phyloP scores from a whole-genome alignment of 805 yeast species.

The Komagataella populi region DNA sequence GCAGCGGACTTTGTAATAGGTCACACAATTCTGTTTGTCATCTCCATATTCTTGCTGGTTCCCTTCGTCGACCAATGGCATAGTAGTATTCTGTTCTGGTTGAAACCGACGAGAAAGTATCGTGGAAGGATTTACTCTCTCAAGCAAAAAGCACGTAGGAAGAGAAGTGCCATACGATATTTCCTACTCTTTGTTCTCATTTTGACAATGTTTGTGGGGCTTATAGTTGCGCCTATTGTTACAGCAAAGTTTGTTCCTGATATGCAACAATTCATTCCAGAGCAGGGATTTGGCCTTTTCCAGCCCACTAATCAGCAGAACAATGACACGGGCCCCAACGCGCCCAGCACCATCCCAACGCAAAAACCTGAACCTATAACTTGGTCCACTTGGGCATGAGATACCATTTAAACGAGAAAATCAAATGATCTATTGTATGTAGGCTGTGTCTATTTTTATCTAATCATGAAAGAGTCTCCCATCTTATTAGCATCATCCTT shows the following conservation, averaged over 20 bases:
- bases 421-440: conserved; percentile 56
- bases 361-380: background rate
- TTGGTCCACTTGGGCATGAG: conserved; percentile 1
- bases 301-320: conserved; percentile 51
- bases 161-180: conserved; percentile 28
- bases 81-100: conserved; percentile 35
- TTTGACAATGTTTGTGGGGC: conserved; percentile 17
- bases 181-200: conserved; percentile 29
- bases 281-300: conserved; percentile 21
- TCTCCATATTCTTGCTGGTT: conserved; percentile 26
- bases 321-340: conserved; percentile 51
- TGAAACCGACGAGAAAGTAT: conserved; percentile 23
- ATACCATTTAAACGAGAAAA: conserved; percentile 72
- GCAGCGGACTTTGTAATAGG: conserved; percentile 34
- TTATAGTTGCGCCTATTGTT: conserved; percentile 25
- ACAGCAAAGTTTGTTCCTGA: conserved; percentile 32
- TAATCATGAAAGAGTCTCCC: background rate
- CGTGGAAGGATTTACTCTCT: conserved; percentile 25
- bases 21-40: conserved; percentile 23
- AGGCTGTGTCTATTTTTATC: conserved; percentile 9
- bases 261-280: conserved; percentile 6
- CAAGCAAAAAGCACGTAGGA: conserved; percentile 24
- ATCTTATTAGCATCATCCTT: background rate
- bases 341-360: conserved; percentile 29
- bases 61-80: conserved; percentile 37